Evolutionary conservation across 2,329 filamentous ascomycete species (phyloP).

Genomic region (Microsporum audouinii): DNA sequence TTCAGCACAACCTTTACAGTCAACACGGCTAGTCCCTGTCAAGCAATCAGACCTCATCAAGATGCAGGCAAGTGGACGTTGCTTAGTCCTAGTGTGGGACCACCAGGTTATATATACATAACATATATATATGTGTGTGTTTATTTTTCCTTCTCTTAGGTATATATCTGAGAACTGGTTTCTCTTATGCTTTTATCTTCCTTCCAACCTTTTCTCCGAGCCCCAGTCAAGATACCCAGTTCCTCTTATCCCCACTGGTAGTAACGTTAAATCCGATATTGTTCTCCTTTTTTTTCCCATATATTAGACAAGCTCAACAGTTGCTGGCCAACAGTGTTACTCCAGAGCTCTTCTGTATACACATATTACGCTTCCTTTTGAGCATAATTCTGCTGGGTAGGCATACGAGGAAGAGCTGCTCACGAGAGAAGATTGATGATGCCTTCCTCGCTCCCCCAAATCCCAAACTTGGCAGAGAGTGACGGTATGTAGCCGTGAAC

Average conservation of each 20-base stretch:
- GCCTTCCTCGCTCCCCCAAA: neutral
- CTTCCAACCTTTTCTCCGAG: neutral
- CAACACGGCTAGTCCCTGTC: neutral
- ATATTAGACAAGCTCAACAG: neutral
- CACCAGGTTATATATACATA: neutral
- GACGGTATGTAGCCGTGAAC: neutral
- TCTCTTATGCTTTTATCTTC: neutral
- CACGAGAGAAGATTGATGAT: neutral
- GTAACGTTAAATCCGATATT: neutral
- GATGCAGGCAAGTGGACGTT: neutral
- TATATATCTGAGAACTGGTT: neutral
- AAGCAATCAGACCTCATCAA: neutral
- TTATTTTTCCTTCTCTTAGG: neutral
- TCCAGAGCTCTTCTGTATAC: slow-evolving; percentile 28
- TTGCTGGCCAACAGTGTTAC: neutral
- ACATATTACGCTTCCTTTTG: slow-evolving; percentile 23
- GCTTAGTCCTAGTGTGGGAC: neutral
- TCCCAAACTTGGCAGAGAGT: neutral
- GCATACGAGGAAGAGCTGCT: neutral
- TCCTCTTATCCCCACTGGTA: neutral
- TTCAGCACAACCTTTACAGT: neutral
- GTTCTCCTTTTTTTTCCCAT: neutral
- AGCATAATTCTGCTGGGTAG: neutral
- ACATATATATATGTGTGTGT: neutral
- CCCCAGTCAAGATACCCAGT: neutral